phyloP scores from a whole-genome alignment of 2,329 filamentous ascomycete species.

The Grosmannia huntii region DNA sequence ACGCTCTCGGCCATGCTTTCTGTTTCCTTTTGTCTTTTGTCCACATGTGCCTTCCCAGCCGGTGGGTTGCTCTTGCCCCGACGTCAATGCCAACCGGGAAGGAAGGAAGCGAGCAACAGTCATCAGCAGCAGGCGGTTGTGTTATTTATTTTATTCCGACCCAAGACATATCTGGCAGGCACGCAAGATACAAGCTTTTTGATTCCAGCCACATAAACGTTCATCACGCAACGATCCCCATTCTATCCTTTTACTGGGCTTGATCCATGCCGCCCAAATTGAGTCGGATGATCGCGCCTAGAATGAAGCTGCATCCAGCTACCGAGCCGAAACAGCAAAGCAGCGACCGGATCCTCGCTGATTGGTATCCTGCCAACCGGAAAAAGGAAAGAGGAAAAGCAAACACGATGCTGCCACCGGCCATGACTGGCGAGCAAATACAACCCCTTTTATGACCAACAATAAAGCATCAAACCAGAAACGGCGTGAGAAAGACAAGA shows the following conservation, averaged over 20 bases:
- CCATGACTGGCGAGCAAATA: not conserved
- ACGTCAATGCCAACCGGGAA: not conserved
- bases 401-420: not conserved
- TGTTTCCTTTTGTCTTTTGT: not conserved
- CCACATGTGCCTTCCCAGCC: not conserved
- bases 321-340: not conserved
- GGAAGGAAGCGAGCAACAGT: not conserved
- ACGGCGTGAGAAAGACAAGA: not conserved
- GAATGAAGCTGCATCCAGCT: not conserved
- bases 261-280: not conserved
- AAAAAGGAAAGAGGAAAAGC: not conserved
- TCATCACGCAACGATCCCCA: not conserved
- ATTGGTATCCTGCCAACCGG: not conserved
- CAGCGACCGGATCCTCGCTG: slow-evolving; percentile 2
- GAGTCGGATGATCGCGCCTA: not conserved
- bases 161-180: not conserved
- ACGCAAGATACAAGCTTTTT: not conserved
- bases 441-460: not conserved
- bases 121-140: not conserved
- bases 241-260: not conserved
- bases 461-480: not conserved
- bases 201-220: not conserved
- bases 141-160: not conserved
- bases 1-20: not conserved
- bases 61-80: not conserved